Percentiles rank a stretch among this genome's conserved stretches.
Conservation (phyloP, 805 yeast genomes). For the Pichia rugopelliculosa region DNA sequence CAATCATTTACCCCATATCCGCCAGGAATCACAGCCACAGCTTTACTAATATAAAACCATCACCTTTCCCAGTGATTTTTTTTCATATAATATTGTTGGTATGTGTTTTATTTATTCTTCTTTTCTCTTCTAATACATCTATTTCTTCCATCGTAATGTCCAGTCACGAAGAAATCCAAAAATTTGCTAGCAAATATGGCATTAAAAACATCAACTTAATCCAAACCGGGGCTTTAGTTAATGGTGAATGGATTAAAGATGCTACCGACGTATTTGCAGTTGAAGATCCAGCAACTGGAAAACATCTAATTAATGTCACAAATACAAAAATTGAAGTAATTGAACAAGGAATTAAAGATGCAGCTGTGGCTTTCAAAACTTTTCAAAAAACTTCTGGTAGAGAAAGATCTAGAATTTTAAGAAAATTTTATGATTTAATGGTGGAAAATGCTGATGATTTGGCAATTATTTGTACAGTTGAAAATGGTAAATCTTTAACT, state of each 20-base stretch:
- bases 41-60: neutral
- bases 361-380: conserved; percentile 55
- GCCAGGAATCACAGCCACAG: neutral
- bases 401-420: conserved; percentile 47
- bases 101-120: neutral
- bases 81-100: neutral
- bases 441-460: conserved; percentile 57
- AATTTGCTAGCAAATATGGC: conserved; percentile 26
- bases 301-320: conserved; percentile 46
- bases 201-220: conserved; percentile 44
- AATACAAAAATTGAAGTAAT: conserved; percentile 44
- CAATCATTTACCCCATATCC: no score
- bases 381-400: conserved; percentile 57
- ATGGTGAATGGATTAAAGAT: conserved; percentile 61
- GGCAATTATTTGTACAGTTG: conserved; percentile 63
- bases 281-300: conserved; percentile 64
- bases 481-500: conserved; percentile 68
- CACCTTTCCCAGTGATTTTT: neutral
- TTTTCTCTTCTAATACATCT: neutral
- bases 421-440: conserved; percentile 60
- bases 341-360: conserved; percentile 53
- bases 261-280: conserved; percentile 52
- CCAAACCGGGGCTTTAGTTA: conserved; percentile 53
- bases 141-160: conserved; percentile 19
- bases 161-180: conserved; percentile 17